phyloP scores from a whole-genome alignment of 1,284 basidiomycete genomes.

The Trametes polyzona region DNA sequence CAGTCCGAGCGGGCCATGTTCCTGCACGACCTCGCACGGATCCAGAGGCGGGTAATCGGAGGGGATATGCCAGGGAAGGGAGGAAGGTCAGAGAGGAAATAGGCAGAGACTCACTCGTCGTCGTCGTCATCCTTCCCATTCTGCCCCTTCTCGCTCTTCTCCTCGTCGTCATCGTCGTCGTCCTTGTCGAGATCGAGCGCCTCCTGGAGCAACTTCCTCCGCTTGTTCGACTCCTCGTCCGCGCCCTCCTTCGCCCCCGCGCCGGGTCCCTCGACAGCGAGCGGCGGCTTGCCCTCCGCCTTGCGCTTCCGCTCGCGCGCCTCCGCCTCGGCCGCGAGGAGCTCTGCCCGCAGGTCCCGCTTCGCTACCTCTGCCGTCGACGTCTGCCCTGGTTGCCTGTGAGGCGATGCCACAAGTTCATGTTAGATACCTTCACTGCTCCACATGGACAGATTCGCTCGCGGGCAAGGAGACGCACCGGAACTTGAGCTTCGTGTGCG shows the following conservation, averaged over 20 bases:
- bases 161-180: slow-evolving; percentile 63
- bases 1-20: no score
- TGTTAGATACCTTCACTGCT: background rate
- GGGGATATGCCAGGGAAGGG: no score
- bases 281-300: slow-evolving; percentile 66
- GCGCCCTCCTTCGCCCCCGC: slow-evolving; percentile 10
- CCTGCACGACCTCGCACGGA: no score
- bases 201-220: slow-evolving; percentile 67
- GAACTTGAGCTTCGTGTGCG: slow-evolving; percentile 96
- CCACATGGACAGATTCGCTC: slow-evolving; percentile 1
- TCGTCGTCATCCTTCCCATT: slow-evolving; percentile 44
- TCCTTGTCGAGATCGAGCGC: slow-evolving; percentile 87
- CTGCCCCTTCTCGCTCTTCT: slow-evolving; percentile 41
- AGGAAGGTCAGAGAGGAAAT: background rate
- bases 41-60: no score
- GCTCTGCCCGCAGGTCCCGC: slow-evolving; percentile 81
- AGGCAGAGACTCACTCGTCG: slow-evolving; percentile 46
- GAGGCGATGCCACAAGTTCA: background rate
- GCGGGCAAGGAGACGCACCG: slow-evolving; percentile 48
- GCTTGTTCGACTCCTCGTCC: slow-evolving; percentile 37
- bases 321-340: slow-evolving; percentile 81
- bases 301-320: slow-evolving; percentile 89
- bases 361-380: slow-evolving; percentile 74
- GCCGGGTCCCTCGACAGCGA: slow-evolving; percentile 34
- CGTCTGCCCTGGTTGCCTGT: slow-evolving; percentile 85